Evolutionary conservation across 2,329 filamentous ascomycete genomes (phyloP), one percentile per base, ranked within the genome.

Genomic region (Calcarisporium arbuscula): DNA sequence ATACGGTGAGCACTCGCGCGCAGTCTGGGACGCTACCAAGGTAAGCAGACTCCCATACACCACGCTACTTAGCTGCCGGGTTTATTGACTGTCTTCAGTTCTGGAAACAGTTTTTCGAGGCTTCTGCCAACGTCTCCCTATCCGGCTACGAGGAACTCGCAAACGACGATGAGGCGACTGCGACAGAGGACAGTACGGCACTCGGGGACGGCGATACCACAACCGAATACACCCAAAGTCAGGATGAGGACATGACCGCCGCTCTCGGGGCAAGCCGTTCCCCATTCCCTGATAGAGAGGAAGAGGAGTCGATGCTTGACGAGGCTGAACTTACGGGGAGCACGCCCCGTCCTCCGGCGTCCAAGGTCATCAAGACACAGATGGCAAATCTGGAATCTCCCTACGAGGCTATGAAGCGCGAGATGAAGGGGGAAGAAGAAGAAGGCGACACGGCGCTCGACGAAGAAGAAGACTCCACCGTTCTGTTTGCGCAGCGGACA

Each of bases 31-130:
- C 50, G 88, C 89, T 16, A 94, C 90, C 35, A 95, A 94, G 77
- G 87, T 90, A 37, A 17, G 7, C 18, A 16, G 20, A 17, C 18
- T 8, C 15, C 8, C 10, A 21, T n/a, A 11, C 12, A 5, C 16
- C 3, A 14, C 25, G 11, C 16, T 21, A 4, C 18, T 27, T n/a
- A 16, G 16, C 17, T 21, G 12, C 18, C 4, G 19, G 2, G 8
- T 25, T 21, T 8, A 19, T 30, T 19, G 6, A 9, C 8, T 19
- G 12, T 26, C 18, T 35, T 10, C 52, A 94, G 85, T 98, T 98
- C 63, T 98, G 92, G 92, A 98, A 98, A 63, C 89, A 96, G 67
- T 98, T 98, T 68, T 98, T 98, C 62, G 92, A 98, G 64, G 88
- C 92, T 22, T 95, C 89, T 30, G 92, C 92, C 56, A 96, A 98